A percentile compares a stretch with the other conserved stretches of the same genome.
Conservation (phyloP, 495 filamentous ascomycete genomes). For the Penicillium soppii region DNA sequence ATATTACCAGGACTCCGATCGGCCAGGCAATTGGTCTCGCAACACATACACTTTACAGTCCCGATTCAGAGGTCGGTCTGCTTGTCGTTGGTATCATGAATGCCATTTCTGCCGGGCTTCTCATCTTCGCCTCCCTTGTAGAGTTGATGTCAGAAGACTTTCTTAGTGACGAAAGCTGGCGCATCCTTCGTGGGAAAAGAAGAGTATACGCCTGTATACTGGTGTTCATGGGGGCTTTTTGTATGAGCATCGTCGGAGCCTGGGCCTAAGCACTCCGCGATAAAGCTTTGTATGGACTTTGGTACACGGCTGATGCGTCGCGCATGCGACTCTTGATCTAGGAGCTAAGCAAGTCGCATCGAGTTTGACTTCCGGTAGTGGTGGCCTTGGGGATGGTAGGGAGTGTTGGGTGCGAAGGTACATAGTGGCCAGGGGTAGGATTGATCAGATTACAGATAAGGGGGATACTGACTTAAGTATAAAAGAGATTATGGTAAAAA, state of each 20-base stretch:
- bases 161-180: conserved; percentile 58
- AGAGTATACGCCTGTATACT: conserved; percentile 66
- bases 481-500: too few relatives aligned
- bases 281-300: background rate
- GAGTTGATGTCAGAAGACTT: conserved; percentile 66
- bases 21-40: conserved; percentile 78
- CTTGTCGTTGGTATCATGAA: conserved; percentile 70
- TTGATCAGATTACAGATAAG: too few relatives aligned
- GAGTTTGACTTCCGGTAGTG: too few relatives aligned
- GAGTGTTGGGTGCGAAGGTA: too few relatives aligned
- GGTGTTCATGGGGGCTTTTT: conserved; percentile 66
- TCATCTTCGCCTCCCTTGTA: conserved; percentile 61
- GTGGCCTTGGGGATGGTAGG: too few relatives aligned
- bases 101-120: conserved; percentile 62
- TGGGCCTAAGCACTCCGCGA: conserved; percentile 57
- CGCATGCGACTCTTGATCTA: too few relatives aligned
- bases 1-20: conserved; percentile 63
- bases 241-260: conserved; percentile 83
- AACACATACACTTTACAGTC: conserved; percentile 60
- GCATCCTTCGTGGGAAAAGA: conserved; percentile 58
- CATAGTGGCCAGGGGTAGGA: too few relatives aligned
- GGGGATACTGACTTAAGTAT: too few relatives aligned
- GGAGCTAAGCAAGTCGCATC: too few relatives aligned
- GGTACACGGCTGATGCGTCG: too few relatives aligned
- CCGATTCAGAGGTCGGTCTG: conserved; percentile 60